Base-by-base conservation (phyloP, 495 filamentous ascomycete species). In the Echria macrotheca region DNA sequence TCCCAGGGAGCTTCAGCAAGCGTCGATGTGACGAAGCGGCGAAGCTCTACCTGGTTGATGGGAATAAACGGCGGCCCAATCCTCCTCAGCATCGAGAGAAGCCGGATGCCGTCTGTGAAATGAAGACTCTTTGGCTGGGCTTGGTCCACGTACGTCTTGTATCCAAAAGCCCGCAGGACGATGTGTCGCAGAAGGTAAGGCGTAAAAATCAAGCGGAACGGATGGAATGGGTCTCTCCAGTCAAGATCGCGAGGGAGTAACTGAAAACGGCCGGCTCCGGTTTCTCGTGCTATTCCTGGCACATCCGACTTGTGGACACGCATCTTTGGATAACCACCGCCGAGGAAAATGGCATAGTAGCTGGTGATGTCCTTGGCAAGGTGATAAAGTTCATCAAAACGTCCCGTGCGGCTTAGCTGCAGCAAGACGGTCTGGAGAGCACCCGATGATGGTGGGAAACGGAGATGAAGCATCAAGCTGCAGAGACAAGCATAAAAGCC, bases 121-220 rank as follows among this genome's bases (percentile, higher is more conserved):
- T 56, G 47, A n/a, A 54, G 60, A 1, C 50, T 39, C 8, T 46
- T 41, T 18, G 47, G 21, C 28, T 45, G 24, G 3, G 19, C 53
- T 4, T 9, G 44, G 19, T 5, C 29, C 10, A 15, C 21, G 39
- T 25, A 12, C 26, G 37, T 2, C 42, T 24, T 37, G 8, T 35
- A 29, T 4, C 6, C 28, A 33, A 70, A 63, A 11, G 56, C 55
- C 15, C 51, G 61, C 15, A 63, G 59, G 9, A 71, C 28, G 1
- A 71, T 58, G 11, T 33, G 50, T 1, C 51, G 39, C 12, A 65
- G 24, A 8, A 67, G 22, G 33, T 56, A 60, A 1, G 2, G 44
- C 11, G 58, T 50, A 47, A 71, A 69, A 4, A 71, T 45, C 10
- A 54, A 53, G 14, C 53, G 57, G 4, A 71, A 11, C 17, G 65